A percentile compares a stretch with the other conserved stretches of the same genome.
Evolutionary conservation across 192 early-diverging fungal genomes (phyloP).

Genomic region (Umbelopsis ramanniana): DNA sequence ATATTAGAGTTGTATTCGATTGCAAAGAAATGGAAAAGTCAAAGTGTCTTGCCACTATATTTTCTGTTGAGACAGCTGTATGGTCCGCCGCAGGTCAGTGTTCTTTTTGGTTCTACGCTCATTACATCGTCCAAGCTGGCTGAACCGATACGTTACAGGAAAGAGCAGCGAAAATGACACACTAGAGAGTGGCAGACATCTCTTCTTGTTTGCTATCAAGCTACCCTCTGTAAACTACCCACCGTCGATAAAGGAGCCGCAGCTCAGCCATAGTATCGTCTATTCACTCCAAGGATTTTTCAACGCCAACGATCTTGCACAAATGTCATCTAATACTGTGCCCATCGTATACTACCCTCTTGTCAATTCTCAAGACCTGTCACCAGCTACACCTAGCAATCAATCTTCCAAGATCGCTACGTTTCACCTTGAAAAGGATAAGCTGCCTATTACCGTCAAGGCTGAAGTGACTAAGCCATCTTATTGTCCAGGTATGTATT

Average conservation of each 20-base stretch:
- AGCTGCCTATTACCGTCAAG: slow-evolving; percentile 19
- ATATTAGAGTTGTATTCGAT: slow-evolving; percentile 29
- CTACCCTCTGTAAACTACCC: slow-evolving; percentile 40
- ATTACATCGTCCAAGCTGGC: background rate
- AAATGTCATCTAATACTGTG: background rate
- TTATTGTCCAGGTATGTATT: slow-evolving; percentile 37
- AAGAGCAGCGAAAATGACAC: background rate
- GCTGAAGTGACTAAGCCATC: slow-evolving; percentile 29
- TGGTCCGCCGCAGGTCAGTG: slow-evolving; percentile 19
- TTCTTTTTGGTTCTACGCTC: background rate
- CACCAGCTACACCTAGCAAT: background rate
- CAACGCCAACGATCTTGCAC: background rate
- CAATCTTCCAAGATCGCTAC: background rate
- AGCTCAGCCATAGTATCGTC: slow-evolving; percentile 22
- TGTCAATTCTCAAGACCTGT: slow-evolving; percentile 9
- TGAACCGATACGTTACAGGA: background rate
- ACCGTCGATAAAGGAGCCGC: slow-evolving; percentile 27
- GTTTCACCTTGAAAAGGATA: background rate
- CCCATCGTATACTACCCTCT: slow-evolving; percentile 37
- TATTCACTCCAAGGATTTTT: slow-evolving; percentile 37
- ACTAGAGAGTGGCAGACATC: slow-evolving; percentile 30
- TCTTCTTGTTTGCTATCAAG: slow-evolving; percentile 41
- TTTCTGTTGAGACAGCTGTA: slow-evolving; percentile 24
- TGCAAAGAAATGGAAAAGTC: slow-evolving; percentile 26
- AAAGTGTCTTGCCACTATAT: slow-evolving; percentile 18